Evolutionary conservation across 2,329 filamentous ascomycete genomes (phyloP).

Genomic region (Phialocephala sp.): DNA sequence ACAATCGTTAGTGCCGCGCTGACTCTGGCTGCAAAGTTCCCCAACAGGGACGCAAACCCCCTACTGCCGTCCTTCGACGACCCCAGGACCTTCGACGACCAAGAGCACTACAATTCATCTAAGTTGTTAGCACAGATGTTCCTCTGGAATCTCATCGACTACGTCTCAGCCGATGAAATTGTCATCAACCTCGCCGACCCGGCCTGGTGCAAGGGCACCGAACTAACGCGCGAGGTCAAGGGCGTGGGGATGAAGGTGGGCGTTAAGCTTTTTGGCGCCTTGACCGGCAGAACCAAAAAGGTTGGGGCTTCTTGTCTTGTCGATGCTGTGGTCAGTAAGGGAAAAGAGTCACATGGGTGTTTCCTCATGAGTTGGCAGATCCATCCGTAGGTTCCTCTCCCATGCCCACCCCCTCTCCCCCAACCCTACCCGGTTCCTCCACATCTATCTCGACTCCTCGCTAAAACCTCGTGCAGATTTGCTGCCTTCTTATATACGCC

Average conservation of each 20-base stretch:
- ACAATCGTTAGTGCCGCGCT: constrained; percentile 28
- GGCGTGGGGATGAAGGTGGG: constrained; percentile 33
- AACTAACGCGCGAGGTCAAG: constrained; percentile 45
- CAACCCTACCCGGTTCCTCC: no score
- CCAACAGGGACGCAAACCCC: constrained; percentile 36
- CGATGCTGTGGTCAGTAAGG: constrained; percentile 52
- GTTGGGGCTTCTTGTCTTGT: constrained; percentile 54
- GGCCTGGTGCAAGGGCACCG: constrained; percentile 47
- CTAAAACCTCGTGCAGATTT: no score
- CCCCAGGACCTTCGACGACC: constrained; percentile 31
- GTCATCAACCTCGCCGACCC: constrained; percentile 47
- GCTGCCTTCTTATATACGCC: constrained; percentile 43
- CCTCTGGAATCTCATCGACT: constrained; percentile 47
- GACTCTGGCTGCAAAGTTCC: constrained; percentile 40
- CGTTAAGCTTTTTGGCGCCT: constrained; percentile 34
- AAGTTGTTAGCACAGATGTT: constrained; percentile 46
- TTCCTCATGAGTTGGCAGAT: constrained; percentile 56
- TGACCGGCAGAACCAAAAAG: constrained; percentile 42
- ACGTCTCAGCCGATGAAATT: constrained; percentile 44
- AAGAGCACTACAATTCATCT: constrained; percentile 41
- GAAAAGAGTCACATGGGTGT: constrained; percentile 56
- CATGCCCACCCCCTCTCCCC: no score
- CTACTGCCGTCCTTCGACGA: constrained; percentile 45
- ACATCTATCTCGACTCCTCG: no score
- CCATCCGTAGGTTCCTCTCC: constrained; percentile 47